These are phyloP conservation scores for Pythium phragmiticola DNA, from an alignment of 352 stramenopile species.

Conservation along the genomic window DNA sequence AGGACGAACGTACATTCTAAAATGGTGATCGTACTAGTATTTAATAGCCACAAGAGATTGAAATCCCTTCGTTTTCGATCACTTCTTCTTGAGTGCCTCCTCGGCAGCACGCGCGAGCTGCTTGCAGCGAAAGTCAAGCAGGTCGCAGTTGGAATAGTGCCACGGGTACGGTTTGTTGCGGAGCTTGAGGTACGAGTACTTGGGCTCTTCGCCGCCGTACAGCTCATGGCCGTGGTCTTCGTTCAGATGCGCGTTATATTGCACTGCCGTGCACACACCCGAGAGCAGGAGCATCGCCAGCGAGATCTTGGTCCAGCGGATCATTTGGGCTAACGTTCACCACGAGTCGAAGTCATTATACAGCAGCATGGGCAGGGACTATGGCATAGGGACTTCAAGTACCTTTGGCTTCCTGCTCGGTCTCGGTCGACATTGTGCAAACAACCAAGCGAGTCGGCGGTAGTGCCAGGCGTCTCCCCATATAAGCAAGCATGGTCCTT, in stretches of 20 bases:
- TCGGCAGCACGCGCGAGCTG: slow-evolving; percentile 20
- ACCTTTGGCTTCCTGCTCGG: slow-evolving; percentile 4
- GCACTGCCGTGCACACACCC: slow-evolving; percentile 5
- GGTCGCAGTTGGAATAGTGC: slow-evolving; percentile 35
- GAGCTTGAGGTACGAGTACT: slow-evolving; percentile 35
- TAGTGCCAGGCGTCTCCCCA: not conserved
- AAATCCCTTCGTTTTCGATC: not conserved
- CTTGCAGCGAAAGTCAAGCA: slow-evolving; percentile 35
- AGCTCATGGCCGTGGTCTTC: slow-evolving; percentile 23
- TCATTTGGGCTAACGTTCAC: slow-evolving; percentile 14
- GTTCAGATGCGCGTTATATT: slow-evolving; percentile 11
- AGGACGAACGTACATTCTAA: too few species aligned
- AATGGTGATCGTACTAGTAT: too few species aligned
- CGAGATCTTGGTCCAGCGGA: slow-evolving; percentile 19
- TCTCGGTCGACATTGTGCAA: not conserved
- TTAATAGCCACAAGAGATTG: too few species aligned
- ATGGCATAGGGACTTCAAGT: not conserved
- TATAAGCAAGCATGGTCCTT: not conserved
- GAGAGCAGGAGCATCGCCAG: slow-evolving; percentile 13
- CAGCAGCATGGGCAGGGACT: not conserved
- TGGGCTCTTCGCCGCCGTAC: slow-evolving; percentile 19
- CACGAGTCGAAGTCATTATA: not conserved
- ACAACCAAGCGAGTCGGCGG: not conserved
- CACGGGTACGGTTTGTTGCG: slow-evolving; percentile 37
- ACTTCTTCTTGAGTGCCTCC: slow-evolving; percentile 13